phyloP scores from a whole-genome alignment of 164 flowering plant genomes.

The Magnolia sinica region DNA sequence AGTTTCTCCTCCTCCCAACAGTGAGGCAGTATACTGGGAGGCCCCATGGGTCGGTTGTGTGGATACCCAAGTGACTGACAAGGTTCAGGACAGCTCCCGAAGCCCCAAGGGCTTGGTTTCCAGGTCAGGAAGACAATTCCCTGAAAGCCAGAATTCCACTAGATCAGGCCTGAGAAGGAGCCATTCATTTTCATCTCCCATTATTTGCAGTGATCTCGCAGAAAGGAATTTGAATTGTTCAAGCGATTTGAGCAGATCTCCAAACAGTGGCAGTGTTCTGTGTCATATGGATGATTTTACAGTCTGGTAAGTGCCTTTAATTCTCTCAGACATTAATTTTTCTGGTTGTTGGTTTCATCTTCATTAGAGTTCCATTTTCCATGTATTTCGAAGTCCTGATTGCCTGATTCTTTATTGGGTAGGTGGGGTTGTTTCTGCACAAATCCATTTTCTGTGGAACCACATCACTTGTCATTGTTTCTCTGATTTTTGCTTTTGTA shows the following conservation, averaged over 20 bases:
- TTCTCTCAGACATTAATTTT: neutral
- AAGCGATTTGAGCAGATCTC: slow-evolving; percentile 43
- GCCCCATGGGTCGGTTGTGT: slow-evolving; percentile 23
- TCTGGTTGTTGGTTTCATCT: neutral
- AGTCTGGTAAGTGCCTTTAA: slow-evolving; percentile 39
- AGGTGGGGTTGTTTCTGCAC: too few relatives aligned
- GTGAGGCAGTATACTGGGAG: slow-evolving; percentile 45
- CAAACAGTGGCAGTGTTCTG: slow-evolving; percentile 14
- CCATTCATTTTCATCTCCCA: slow-evolving; percentile 68
- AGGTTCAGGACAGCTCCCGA: slow-evolving; percentile 9
- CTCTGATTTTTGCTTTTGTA: neutral
- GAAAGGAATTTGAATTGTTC: slow-evolving; percentile 19
- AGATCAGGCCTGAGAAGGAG: slow-evolving; percentile 61
- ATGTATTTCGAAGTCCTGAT: too few relatives aligned
- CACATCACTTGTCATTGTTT: neutral
- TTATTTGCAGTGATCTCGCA: slow-evolving; percentile 28
- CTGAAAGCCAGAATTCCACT: slow-evolving; percentile 22
- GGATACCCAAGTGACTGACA: slow-evolving; percentile 7
- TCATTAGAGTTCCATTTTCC: neutral
- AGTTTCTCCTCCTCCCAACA: slow-evolving; percentile 36
- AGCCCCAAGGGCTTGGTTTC: slow-evolving; percentile 25
- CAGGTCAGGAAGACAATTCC: slow-evolving; percentile 29
- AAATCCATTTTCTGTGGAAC: too few relatives aligned
- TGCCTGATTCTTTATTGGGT: too few relatives aligned
- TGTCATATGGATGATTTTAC: slow-evolving; percentile 28